phyloP scores from a whole-genome alignment of 2,329 filamentous ascomycete genomes.

The Curvularia hawaiiensis region DNA sequence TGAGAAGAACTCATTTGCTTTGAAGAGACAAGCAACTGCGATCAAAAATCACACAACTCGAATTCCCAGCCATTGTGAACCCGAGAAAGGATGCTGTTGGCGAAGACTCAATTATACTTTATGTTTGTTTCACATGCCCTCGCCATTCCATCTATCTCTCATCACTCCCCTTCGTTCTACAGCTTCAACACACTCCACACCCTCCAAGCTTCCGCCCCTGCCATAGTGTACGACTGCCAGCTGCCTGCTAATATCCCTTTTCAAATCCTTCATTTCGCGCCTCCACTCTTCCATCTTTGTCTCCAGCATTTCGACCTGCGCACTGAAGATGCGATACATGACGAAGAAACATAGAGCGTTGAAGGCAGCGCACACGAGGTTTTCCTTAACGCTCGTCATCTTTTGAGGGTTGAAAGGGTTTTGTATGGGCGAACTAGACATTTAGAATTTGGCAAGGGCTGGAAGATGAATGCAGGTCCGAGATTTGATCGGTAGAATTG shows the following conservation, averaged over 20 bases:
- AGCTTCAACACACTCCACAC: background rate
- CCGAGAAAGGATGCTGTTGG: background rate
- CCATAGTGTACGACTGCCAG: background rate
- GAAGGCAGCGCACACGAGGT: background rate
- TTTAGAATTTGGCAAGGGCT: background rate
- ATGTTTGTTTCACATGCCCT: background rate
- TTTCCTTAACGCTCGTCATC: background rate
- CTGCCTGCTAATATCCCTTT: background rate
- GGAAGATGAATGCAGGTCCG: background rate
- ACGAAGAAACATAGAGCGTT: conserved; percentile 3
- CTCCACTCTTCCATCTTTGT: background rate
- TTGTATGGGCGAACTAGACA: background rate
- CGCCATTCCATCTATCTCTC: background rate
- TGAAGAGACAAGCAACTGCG: too few relatives aligned
- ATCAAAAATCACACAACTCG: too few relatives aligned
- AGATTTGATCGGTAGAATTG: background rate
- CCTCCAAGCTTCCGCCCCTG: background rate
- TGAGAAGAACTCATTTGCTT: too few relatives aligned
- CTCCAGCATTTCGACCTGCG: background rate
- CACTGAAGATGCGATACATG: conserved; percentile 4
- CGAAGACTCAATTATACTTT: background rate
- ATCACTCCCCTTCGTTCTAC: background rate
- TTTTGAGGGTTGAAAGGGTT: background rate
- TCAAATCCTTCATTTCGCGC: background rate
- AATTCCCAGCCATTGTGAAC: too few relatives aligned